A percentile compares a stretch with the other conserved stretches of the same genome.
Conservation (phyloP, 805 yeast species). For the Candida suzukii region DNA sequence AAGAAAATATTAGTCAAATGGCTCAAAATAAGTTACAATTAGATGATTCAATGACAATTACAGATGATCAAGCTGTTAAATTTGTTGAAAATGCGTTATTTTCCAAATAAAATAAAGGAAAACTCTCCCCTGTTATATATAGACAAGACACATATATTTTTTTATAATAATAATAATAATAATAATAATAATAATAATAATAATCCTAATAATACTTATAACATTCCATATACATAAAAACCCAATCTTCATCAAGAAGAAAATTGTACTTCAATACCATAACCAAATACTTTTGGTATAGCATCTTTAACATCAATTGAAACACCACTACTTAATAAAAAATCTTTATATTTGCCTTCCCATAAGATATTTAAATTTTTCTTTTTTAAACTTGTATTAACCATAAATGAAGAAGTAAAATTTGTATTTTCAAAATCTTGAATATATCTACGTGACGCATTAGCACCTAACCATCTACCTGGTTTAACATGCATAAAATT, state of each 20-base stretch:
- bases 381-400: conserved; percentile 63
- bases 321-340: conserved; percentile 70
- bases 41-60: conserved; percentile 54
- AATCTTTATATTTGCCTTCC: conserved; percentile 84
- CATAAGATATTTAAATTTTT: conserved; percentile 60
- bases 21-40: conserved; percentile 89
- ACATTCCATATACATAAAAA: too few species aligned
- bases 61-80: conserved; percentile 47
- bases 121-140: too few species aligned
- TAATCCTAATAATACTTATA: too few species aligned
- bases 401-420: conserved; percentile 65
- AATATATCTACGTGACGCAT: conserved; percentile 15
- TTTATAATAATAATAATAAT: too few species aligned
- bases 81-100: conserved; percentile 45
- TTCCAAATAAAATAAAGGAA: too few species aligned
- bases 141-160: too few species aligned
- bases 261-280: conserved; percentile 59
- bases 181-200: too few species aligned
- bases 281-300: conserved; percentile 39
- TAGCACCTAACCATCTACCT: conserved; percentile 9
- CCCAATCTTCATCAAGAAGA: conserved; percentile 36
- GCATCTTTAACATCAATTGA: conserved; percentile 38
- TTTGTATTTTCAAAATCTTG: conserved; percentile 40
- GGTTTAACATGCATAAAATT: conserved; percentile 18
- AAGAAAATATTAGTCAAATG: conserved; percentile 77